These are phyloP conservation scores for Paraleonurus japonicus DNA, from an alignment of 257 asterid genomes.

Conservation along the genomic window DNA sequence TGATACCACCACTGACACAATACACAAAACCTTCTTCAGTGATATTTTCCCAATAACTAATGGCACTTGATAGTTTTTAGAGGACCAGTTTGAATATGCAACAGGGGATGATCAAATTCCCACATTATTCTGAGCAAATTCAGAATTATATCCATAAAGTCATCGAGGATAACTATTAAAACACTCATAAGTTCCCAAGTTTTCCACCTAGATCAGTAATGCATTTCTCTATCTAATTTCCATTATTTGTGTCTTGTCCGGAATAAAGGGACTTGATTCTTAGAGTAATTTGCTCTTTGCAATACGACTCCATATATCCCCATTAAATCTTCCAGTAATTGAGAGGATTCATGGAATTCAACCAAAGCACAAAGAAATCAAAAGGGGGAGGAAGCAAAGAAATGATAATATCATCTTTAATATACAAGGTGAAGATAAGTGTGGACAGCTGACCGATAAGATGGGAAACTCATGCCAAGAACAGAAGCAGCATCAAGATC, in stretches of 20 bases:
- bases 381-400: neutral
- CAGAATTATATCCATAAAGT: neutral
- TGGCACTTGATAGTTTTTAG: neutral
- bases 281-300: neutral
- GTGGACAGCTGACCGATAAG: constrained; percentile 71
- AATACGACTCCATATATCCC: neutral
- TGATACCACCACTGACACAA: constrained; percentile 80
- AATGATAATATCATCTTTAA: neutral
- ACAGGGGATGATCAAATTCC: constrained; percentile 5
- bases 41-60: constrained; percentile 5
- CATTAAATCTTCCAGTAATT: neutral
- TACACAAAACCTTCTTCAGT: constrained; percentile 19
- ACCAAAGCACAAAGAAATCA: neutral
- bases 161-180: neutral
- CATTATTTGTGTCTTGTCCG: neutral
- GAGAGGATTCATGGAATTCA: constrained; percentile 10
- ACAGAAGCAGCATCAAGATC: constrained; percentile 91
- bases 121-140: neutral
- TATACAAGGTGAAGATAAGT: neutral
- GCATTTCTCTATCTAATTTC: neutral
- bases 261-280: neutral
- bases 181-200: neutral
- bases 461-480: constrained; percentile 98
- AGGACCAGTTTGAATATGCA: neutral
- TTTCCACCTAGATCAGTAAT: constrained; percentile 4